phyloP scores from a whole-genome alignment of 2,329 filamentous ascomycete genomes.

The Cercospora nicotianae region DNA sequence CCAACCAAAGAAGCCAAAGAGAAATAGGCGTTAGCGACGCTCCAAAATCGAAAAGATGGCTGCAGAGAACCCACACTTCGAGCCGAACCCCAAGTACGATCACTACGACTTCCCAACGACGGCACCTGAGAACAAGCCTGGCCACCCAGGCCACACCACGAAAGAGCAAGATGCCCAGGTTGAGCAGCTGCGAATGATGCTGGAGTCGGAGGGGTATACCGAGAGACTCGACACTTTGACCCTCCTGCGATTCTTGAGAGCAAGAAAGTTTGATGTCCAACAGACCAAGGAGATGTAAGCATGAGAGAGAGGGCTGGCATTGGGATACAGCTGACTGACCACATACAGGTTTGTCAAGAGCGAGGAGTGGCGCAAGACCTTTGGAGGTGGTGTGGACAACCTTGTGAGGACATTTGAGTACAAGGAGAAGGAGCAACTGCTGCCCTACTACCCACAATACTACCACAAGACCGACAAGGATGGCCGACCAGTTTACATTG shows the following conservation, averaged over 20 bases:
- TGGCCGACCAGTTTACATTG: slow-evolving; percentile 94
- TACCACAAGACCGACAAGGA: slow-evolving; percentile 98
- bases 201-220: slow-evolving; percentile 80
- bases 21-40: background rate
- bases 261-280: slow-evolving; percentile 90
- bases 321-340: slow-evolving; percentile 29
- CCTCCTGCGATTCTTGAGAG: slow-evolving; percentile 73
- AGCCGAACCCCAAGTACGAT: slow-evolving; percentile 87
- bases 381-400: slow-evolving; percentile 72
- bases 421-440: slow-evolving; percentile 77
- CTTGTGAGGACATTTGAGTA: slow-evolving; percentile 81
- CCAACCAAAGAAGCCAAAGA: background rate
- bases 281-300: slow-evolving; percentile 82
- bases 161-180: slow-evolving; percentile 87
- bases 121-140: slow-evolving; percentile 66
- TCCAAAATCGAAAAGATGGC: slow-evolving; percentile 27
- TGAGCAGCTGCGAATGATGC: slow-evolving; percentile 75
- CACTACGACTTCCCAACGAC: slow-evolving; percentile 89
- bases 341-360: slow-evolving; percentile 76
- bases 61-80: slow-evolving; percentile 43
- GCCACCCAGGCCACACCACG: slow-evolving; percentile 86
- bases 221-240: slow-evolving; percentile 90
- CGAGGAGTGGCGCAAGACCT: slow-evolving; percentile 89
- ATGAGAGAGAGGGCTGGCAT: background rate
- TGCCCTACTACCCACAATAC: slow-evolving; percentile 94